Evolutionary conservation across 768 basidiomycete species (phyloP), one percentile per base, ranked within the genome.

Genomic region (Serendipita sp.): DNA sequence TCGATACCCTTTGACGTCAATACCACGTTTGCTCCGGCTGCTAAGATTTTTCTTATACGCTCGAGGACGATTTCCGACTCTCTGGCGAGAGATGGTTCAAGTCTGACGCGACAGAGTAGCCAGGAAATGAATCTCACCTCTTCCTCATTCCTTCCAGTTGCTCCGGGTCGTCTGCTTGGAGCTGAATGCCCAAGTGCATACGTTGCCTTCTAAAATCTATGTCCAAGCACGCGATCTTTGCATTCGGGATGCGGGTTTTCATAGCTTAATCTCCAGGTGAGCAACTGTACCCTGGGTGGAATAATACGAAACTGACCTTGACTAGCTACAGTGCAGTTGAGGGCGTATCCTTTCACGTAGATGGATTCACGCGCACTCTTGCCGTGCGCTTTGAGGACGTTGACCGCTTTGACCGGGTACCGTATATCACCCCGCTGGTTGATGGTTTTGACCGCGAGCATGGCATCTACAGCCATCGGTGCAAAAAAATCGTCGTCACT

Each of bases 401-500:
- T 99, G 68, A 99, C 96, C 3, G 96, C 96, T 76, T 99, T 98
- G 67, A 99, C 96, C 3, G 96, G 96, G 76, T 98, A 99, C 75
- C 97, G 98, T 72, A 89, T 86, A 73, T 99, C 96, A 35, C 96
- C 96, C 63, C 92, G 84, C 68, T 86, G 76, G 74, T 98, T 98
- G 70, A 91, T 84, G 3, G 92, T 93, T 78, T 86, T 93, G 64
- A 99, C 96, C 2, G 96, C 88, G 53, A 93, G 82, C 92, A 99
- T 98, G 34, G 96, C 96, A 69, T 98, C 94, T 13, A 99, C 96
- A 62, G 95, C 93, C 86, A 99, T 90, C 53, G 96, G 95, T 10
- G 95, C 94, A 74, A 98, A 99, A 63, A 98, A 79, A 73, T 96
- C 94, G 70, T 95, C 94, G 73, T 99, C 96, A 65, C 96, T 98